These are phyloP conservation scores for Xylaria sp. DNA, from an alignment of 2,329 filamentous ascomycete genomes.

Conservation along the genomic window DNA sequence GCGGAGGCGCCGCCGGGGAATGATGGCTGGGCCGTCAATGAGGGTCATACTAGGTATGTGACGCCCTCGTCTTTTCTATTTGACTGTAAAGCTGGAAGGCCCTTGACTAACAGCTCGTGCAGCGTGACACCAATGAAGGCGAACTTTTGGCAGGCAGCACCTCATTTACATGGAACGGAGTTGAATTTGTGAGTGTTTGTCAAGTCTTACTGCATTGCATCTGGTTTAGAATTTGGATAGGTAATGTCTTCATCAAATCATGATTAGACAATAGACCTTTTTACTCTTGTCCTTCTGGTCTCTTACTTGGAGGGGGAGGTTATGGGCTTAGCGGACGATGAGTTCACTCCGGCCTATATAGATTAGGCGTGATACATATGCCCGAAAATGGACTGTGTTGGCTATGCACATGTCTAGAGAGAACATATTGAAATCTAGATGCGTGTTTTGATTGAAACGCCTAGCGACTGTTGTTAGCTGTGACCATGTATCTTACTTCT, in stretches of 20 bases:
- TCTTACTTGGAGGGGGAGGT: slow-evolving; percentile 26
- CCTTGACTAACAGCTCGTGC: slow-evolving; percentile 26
- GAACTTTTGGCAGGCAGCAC: slow-evolving; percentile 82
- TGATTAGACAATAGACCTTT: slow-evolving; percentile 30
- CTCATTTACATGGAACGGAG: slow-evolving; percentile 69
- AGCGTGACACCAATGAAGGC: slow-evolving; percentile 90
- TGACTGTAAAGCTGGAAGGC: background rate
- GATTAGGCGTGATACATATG: slow-evolving; percentile 3
- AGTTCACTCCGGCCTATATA: slow-evolving; percentile 1
- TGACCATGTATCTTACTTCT: slow-evolving; percentile 33
- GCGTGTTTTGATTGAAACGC: background rate
- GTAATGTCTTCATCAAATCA: slow-evolving; percentile 5
- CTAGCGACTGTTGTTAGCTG: background rate
- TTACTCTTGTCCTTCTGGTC: slow-evolving; percentile 16
- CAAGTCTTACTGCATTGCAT: slow-evolving; percentile 39
- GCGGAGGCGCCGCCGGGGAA: slow-evolving; percentile 78
- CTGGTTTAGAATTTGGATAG: slow-evolving; percentile 27
- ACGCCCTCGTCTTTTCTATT: background rate
- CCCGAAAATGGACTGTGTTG: background rate
- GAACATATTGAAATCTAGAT: background rate
- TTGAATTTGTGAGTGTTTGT: slow-evolving; percentile 77
- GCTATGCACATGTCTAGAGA: slow-evolving; percentile 3
- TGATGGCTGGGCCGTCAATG: slow-evolving; percentile 90
- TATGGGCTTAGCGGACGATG: background rate
- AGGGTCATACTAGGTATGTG: slow-evolving; percentile 81